A percentile compares a stretch with the other conserved stretches of the same genome.
Conservation (phyloP, 768 basidiomycete genomes). For the Russula ochroleuca region DNA sequence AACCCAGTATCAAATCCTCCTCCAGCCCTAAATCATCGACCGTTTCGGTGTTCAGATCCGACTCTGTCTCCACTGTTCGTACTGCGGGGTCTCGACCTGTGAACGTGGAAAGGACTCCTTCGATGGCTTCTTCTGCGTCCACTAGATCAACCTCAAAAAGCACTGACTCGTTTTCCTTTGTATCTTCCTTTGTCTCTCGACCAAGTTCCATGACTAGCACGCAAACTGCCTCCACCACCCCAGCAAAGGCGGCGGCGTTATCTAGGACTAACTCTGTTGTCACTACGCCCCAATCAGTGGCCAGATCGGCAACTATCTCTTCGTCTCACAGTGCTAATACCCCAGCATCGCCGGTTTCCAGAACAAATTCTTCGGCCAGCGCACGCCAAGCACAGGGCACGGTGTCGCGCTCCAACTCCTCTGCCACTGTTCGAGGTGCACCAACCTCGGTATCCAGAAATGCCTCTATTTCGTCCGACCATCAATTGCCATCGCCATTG, state of each 20-base stretch:
- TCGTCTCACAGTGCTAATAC: slow-evolving; percentile 8
- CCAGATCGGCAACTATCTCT: slow-evolving; percentile 7
- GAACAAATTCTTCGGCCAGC: slow-evolving; percentile 11
- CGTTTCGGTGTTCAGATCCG: slow-evolving; percentile 17
- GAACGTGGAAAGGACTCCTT: slow-evolving; percentile 14
- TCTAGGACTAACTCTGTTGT: slow-evolving; percentile 17
- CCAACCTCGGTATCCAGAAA: slow-evolving; percentile 5
- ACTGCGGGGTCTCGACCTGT: slow-evolving; percentile 2
- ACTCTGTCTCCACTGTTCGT: slow-evolving; percentile 17
- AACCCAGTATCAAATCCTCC: slow-evolving; percentile 17
- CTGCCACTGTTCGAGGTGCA: slow-evolving; percentile 5
- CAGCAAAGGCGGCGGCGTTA: neutral
- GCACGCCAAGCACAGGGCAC: slow-evolving; percentile 4
- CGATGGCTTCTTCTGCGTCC: slow-evolving; percentile 12
- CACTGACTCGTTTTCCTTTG: neutral
- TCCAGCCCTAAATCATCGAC: slow-evolving; percentile 16
- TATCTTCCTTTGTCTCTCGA: slow-evolving; percentile 10
- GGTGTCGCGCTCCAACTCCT: slow-evolving; percentile 16
- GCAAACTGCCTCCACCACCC: neutral
- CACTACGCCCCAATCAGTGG: slow-evolving; percentile 1
- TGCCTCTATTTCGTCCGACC: slow-evolving; percentile 3
- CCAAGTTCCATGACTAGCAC: slow-evolving; percentile 16
- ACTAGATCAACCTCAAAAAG: slow-evolving; percentile 5
- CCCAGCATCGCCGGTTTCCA: slow-evolving; percentile 5
- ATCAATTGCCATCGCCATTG: neutral